Conservation (phyloP, 768 basidiomycete species). For the Mycena crocata region DNA sequence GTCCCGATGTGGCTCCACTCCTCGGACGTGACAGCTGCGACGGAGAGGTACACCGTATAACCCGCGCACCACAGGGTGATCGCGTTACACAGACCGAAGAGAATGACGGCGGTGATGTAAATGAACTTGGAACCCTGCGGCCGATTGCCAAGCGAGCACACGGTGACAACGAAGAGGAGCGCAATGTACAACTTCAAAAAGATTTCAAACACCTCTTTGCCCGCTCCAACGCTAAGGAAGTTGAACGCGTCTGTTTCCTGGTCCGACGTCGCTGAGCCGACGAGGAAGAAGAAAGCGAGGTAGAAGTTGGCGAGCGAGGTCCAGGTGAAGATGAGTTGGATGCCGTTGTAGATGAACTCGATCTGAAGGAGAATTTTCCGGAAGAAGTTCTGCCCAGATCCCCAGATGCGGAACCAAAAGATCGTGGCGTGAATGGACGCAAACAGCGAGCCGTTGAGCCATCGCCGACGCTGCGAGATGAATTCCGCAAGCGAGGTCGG, state of each 20-base stretch:
- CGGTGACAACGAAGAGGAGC: conserved; percentile 82
- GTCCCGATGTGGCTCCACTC: conserved; percentile 80
- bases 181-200: conserved; percentile 88
- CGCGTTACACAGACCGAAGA: conserved; percentile 83
- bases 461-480: conserved; percentile 93
- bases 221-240: conserved; percentile 79
- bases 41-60: conserved; percentile 89
- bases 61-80: conserved; percentile 91
- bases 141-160: conserved; percentile 93
- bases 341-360: conserved; percentile 91
- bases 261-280: conserved; percentile 79
- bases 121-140: conserved; percentile 93
- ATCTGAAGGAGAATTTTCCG: conserved; percentile 84
- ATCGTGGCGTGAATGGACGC: conserved; percentile 93
- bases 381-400: conserved; percentile 90
- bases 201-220: conserved; percentile 78
- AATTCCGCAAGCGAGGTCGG: conserved; percentile 93
- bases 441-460: conserved; percentile 91
- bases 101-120: conserved; percentile 78
- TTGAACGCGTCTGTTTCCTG: conserved; percentile 78
- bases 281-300: conserved; percentile 92
- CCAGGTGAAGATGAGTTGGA: conserved; percentile 95
- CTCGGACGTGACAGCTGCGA: conserved; percentile 71
- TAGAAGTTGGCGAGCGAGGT: conserved; percentile 94
- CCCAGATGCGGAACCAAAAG: conserved; percentile 90